phyloP scores from a whole-genome alignment of 495 filamentous ascomycete genomes.

The Talaromyces wortmannii region DNA sequence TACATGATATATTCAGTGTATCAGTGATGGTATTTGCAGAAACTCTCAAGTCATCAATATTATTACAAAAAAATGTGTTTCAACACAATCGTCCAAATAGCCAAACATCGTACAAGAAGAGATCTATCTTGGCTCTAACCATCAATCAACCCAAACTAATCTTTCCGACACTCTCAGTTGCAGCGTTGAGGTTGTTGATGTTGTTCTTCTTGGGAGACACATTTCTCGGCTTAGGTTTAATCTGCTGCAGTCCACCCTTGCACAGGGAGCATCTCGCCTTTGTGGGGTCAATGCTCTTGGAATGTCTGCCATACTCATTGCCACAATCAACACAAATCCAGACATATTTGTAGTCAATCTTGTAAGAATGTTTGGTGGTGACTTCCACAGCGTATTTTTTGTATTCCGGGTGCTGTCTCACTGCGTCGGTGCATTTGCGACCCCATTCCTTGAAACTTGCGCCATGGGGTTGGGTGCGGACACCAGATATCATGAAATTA shows the following conservation, averaged over 20 bases:
- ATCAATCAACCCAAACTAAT: neutral
- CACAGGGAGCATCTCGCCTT: constrained; percentile 67
- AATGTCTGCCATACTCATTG: constrained; percentile 68
- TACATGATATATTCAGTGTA: no score
- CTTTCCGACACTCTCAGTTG: neutral
- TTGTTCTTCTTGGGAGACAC: constrained; percentile 52
- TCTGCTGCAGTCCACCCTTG: constrained; percentile 60
- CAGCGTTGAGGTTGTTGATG: constrained; percentile 12
- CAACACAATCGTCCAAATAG: no score
- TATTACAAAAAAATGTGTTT: no score
- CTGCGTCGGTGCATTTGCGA: constrained; percentile 30
- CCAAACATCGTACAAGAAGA: neutral
- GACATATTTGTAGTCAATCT: constrained; percentile 83
- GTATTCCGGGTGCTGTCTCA: constrained; percentile 35
- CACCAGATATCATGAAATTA: constrained; percentile 71
- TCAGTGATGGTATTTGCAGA: no score
- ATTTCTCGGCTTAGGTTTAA: constrained; percentile 66
- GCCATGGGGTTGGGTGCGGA: constrained; percentile 70
- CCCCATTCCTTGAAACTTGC: constrained; percentile 74
- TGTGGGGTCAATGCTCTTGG: constrained; percentile 66
- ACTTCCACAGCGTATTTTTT: constrained; percentile 55
- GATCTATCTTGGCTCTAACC: neutral
- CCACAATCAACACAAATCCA: constrained; percentile 74
- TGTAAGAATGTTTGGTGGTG: constrained; percentile 80
- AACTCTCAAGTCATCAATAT: no score